phyloP scores from a whole-genome alignment of 1,284 basidiomycete species.

The Apiotrichum sp. region DNA sequence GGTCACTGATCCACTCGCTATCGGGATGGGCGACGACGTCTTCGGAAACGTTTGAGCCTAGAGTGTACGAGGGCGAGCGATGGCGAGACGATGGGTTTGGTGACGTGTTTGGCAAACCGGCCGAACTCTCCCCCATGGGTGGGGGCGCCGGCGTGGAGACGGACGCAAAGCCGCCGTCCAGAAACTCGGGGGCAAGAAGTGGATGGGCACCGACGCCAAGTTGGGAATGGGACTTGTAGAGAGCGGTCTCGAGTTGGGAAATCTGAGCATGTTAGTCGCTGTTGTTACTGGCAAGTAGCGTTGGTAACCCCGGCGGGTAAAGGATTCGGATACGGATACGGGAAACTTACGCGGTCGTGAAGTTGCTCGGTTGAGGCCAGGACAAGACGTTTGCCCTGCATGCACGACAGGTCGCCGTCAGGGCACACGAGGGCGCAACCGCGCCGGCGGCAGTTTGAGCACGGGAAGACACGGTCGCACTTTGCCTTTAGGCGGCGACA shows the following conservation, averaged over 20 bases:
- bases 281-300: too few species aligned
- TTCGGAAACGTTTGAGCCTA: constrained; percentile 17
- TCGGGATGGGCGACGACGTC: constrained; percentile 30
- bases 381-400: constrained; percentile 43
- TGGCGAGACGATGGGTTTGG: neutral
- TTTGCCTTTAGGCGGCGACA: constrained; percentile 42
- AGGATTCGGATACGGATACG: neutral
- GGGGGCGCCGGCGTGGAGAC: neutral
- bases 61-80: neutral
- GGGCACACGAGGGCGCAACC: constrained; percentile 43
- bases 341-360: constrained; percentile 32
- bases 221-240: constrained; percentile 29
- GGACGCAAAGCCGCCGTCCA: constrained; percentile 35
- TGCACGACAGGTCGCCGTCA: constrained; percentile 42
- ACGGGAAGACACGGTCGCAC: constrained; percentile 41
- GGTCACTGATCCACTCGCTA: constrained; percentile 38
- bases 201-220: constrained; percentile 21
- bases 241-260: constrained; percentile 37
- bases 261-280: constrained; percentile 16
- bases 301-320: too few species aligned
- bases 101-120: neutral
- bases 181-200: constrained; percentile 33
- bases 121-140: constrained; percentile 1
- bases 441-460: constrained; percentile 40
- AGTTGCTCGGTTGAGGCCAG: constrained; percentile 42